Base-by-base conservation (phyloP, 345 rosid species). In the Carallia brachiata region DNA sequence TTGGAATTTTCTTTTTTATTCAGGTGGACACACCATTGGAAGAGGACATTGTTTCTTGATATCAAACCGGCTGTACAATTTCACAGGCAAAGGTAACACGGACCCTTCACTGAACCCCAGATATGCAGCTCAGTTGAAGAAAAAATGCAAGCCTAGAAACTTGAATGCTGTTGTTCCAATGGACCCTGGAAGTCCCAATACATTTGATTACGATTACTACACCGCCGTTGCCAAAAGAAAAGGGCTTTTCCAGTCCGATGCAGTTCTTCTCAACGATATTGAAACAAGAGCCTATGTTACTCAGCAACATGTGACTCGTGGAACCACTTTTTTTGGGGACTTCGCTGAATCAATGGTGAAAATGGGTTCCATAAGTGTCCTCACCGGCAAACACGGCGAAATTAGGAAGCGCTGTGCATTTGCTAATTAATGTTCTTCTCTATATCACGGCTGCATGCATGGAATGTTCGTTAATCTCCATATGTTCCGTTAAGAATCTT, bases 11-110 rank as follows among this genome's bases (percentile, higher is more conserved):
- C 34, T 48, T 19, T 12, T 27, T 23, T 44, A 28, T 23, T 23
- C 69, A 83, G 89, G 87, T 53, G 86, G 61, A n/a, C 92, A 87
- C 80, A 89, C 92, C 19, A 84, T 87, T 27, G 96, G 92, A 23
- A 77, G 78, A 36, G 82, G 89, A 58, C 78, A 65, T 5, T 87
- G 92, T 68, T 36, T 28, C 6, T 23, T 68, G 17, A 37, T 89
- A 7, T 50, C 62, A 18, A 39, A 7, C 40, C 87, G 90, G 7
- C 65, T 89, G 31, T 83, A 86, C 78, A 89, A 87, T 70, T 89
- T 89, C 76, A 84, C 78, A 0, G 90, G 96, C 0, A 86, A 71
- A 40, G 90, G 88, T 1, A 89, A 83, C 74, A 68, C 80, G 0
- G 96, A 87, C 70, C 92, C 92, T 0, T 2, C 90, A 2, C 52